phyloP scores from a whole-genome alignment of 2,329 filamentous ascomycete species.

The Apiospora aurea region DNA sequence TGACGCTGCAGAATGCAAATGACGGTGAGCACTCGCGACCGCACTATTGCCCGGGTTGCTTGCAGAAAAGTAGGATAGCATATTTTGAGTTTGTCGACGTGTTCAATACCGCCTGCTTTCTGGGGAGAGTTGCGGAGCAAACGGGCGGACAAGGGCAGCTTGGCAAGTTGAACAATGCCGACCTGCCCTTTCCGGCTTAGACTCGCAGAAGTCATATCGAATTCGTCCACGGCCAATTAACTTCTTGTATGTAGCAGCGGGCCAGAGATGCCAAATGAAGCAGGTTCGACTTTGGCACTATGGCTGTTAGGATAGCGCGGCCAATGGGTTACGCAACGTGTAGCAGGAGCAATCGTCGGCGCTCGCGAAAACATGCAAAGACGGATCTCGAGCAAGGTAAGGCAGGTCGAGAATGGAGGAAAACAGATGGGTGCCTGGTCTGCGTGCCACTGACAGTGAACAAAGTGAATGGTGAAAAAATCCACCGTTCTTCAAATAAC shows the following conservation, averaged over 20 bases:
- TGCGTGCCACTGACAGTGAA: too few relatives aligned
- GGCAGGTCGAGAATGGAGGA: neutral
- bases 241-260: neutral
- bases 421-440: neutral
- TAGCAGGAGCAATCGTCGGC: too few relatives aligned
- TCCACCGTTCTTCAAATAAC: neutral
- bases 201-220: neutral
- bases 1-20: neutral
- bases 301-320: neutral
- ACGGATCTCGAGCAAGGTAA: neutral
- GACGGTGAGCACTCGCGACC: neutral
- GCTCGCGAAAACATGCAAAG: neutral
- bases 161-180: neutral
- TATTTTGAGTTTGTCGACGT: neutral
- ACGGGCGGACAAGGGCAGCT: neutral
- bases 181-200: slow-evolving; percentile 1
- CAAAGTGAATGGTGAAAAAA: neutral
- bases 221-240: neutral
- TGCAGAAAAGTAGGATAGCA: neutral
- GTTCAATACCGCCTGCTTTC: neutral
- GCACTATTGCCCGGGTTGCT: neutral
- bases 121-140: neutral
- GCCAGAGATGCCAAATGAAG: neutral
- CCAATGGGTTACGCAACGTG: neutral
- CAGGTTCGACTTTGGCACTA: neutral